Evolutionary conservation across 2,329 filamentous ascomycete genomes (phyloP), one percentile per base, ranked within the genome.

Genomic region (Microsporum canis): DNA sequence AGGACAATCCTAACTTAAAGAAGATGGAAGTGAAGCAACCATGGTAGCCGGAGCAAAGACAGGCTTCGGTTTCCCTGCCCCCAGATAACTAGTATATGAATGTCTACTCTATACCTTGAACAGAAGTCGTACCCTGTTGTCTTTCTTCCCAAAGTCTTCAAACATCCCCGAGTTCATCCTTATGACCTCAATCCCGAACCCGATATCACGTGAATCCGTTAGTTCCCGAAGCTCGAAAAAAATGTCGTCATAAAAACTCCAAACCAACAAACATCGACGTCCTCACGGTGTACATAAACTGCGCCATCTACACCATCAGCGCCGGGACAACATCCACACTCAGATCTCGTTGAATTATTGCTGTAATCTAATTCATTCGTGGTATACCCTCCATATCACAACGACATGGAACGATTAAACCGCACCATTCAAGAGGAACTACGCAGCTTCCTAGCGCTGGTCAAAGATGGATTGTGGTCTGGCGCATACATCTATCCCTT

Each of bases 401-500:
- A 53, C 31, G 77, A 77, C 72, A 67, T 74, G 29, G 78, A 82
- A 61, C 80, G 75, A 70, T 73, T 86, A 69, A 83, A 81, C 71
- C 76, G 81, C 59, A 79, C 82, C 29, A 81, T 81, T 17, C 70
- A 83, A 65, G 85, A 91, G 66, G 91, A 96, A 70, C 85, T 86
- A 61, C 79, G 83, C 63, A 84, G 85, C 65, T 82, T 88, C 60
- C 84, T 79, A 66, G 74, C 74, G 14, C 78, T 91, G 41, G 80
- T 89, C 47, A 75, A 80, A 45, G 84, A 89, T 68, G 88, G 89
- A 36, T 83, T 85, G 58, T 84, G 80, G 67, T 95, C 90, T 65
- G 84, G 85, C 57, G 84, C 91, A 29, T 96, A 94, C 71, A 74
- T 95, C 65, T 96, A 96, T 74, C 92, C 92, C 31, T 80, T 96